A percentile compares a stretch with the other conserved stretches of the same genome.
Conservation (phyloP, 1,139 yeast species). For the Komagataea norvegica region DNA sequence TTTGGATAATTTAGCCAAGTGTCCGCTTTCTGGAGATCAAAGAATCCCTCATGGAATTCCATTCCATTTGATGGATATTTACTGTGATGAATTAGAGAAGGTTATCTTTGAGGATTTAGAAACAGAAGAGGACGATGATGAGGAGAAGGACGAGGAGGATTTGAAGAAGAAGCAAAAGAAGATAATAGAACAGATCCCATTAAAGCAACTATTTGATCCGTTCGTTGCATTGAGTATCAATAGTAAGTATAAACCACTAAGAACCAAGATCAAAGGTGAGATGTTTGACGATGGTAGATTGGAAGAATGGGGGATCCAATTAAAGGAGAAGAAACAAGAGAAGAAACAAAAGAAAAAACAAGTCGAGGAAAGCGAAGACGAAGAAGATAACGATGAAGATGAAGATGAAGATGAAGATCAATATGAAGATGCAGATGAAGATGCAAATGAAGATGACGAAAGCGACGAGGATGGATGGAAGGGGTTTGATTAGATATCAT, state of each 20-base stretch:
- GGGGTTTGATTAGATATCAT: constrained; percentile 37
- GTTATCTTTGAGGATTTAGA: constrained; percentile 46
- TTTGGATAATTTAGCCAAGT: constrained; percentile 31
- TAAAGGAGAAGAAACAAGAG: constrained; percentile 27
- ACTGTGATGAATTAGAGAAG: constrained; percentile 76
- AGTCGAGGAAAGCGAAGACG: constrained; percentile 37
- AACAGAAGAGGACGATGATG: constrained; percentile 40
- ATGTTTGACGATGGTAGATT: constrained; percentile 63
- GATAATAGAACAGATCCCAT: constrained; percentile 46
- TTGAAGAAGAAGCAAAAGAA: constrained; percentile 30
- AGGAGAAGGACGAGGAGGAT: constrained; percentile 31
- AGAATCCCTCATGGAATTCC: constrained; percentile 73
- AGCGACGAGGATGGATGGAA: constrained; percentile 53
- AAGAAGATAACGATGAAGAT: constrained; percentile 43
- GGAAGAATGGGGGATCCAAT: constrained; percentile 54
- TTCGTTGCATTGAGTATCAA: constrained; percentile 48
- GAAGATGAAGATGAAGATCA: constrained; percentile 49
- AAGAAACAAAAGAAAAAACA: constrained; percentile 27
- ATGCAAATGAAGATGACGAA: constrained; percentile 32
- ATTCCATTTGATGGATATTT: constrained; percentile 80
- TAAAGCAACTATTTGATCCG: constrained; percentile 51
- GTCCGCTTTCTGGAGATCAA: constrained; percentile 54
- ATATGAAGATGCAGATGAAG: constrained; percentile 40
- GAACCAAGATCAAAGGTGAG: constrained; percentile 60
- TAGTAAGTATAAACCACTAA: constrained; percentile 55